phyloP scores from a whole-genome alignment of 2,329 filamentous ascomycete genomes.

The Septoria petroselini region DNA sequence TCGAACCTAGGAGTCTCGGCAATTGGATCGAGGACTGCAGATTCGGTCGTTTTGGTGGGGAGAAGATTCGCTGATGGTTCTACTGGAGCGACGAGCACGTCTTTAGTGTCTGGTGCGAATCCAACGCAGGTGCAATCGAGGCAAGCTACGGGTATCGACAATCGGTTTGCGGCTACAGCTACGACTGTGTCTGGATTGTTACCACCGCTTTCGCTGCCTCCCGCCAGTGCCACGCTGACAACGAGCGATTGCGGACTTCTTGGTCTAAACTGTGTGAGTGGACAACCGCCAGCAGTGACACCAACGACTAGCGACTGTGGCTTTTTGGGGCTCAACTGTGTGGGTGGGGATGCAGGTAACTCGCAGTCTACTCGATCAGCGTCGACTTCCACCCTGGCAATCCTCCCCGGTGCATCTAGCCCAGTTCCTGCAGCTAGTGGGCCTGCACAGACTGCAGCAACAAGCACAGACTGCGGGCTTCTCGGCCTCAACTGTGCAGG shows the following conservation, averaged over 20 bases:
- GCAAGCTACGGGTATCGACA: slow-evolving; percentile 6
- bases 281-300: background rate
- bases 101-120: slow-evolving; percentile 2
- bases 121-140: slow-evolving; percentile 16
- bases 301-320: slow-evolving; percentile 4
- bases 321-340: background rate
- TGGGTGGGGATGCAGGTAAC: background rate
- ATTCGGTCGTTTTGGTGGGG: slow-evolving; percentile 24
- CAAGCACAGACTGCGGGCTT: slow-evolving; percentile 1
- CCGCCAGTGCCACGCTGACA: slow-evolving; percentile 2
- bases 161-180: slow-evolving; percentile 10
- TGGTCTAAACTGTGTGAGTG: slow-evolving; percentile 1
- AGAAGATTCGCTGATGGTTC: slow-evolving; percentile 14
- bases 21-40: slow-evolving; percentile 18
- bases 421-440: no score
- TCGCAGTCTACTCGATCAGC: no score
- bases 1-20: slow-evolving; percentile 16
- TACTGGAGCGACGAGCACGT: slow-evolving; percentile 11
- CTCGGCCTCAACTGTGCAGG: background rate
- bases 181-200: slow-evolving; percentile 9
- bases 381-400: no score
- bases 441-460: background rate
- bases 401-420: no score
- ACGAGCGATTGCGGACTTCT: slow-evolving; percentile 4
- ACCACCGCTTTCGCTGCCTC: slow-evolving; percentile 1